Evolutionary conservation across 768 basidiomycete species (phyloP).

Genomic region (Boletus vermiculosoides): DNA sequence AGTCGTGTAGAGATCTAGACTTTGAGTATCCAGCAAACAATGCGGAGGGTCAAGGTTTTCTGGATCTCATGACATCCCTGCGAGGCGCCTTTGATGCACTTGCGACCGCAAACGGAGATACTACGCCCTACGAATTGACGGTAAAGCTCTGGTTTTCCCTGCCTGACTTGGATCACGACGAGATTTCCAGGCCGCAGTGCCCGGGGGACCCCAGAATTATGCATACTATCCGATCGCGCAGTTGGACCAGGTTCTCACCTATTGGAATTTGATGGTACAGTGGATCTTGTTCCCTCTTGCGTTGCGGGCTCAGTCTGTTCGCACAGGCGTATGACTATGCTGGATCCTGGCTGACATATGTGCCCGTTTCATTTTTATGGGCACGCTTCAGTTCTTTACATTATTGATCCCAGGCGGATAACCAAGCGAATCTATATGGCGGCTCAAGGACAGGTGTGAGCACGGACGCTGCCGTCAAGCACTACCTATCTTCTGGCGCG

Average conservation of each 20-base stretch:
- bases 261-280: constrained; percentile 80
- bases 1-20: constrained; percentile 59
- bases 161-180: background rate
- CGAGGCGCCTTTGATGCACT: constrained; percentile 62
- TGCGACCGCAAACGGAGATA: constrained; percentile 58
- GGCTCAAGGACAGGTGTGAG: constrained; percentile 60
- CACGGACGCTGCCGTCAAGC: constrained; percentile 64
- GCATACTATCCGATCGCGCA: constrained; percentile 55
- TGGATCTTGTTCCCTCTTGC: background rate
- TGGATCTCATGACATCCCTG: constrained; percentile 59
- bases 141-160: constrained; percentile 21
- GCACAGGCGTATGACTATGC: constrained; percentile 71
- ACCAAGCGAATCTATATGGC: constrained; percentile 69
- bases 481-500: constrained; percentile 61
- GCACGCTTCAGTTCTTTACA: background rate
- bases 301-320: background rate
- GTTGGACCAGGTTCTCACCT: constrained; percentile 64
- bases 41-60: constrained; percentile 63
- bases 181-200: constrained; percentile 48
- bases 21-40: constrained; percentile 70
- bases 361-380: constrained; percentile 36
- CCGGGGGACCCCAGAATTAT: constrained; percentile 62
- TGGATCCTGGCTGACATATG: constrained; percentile 69
- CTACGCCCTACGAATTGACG: constrained; percentile 56
- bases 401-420: constrained; percentile 36